Evolutionary conservation across 225 moss, liverwort and hornwort genomes (phyloP).

Genomic region (Climacium dendroides): DNA sequence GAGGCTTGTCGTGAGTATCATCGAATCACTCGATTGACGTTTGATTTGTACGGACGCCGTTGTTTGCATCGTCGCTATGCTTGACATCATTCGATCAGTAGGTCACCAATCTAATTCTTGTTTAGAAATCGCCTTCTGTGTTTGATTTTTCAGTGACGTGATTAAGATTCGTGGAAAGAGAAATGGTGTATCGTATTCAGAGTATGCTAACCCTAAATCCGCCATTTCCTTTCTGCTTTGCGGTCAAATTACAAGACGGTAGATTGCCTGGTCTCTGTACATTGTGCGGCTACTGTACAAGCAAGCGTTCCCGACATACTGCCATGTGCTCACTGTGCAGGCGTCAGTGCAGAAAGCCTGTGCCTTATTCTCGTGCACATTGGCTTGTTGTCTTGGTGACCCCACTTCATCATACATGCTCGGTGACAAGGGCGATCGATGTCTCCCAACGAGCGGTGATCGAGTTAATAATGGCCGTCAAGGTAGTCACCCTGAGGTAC

Average conservation of each 20-base stretch:
- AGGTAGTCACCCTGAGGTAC: slow-evolving; percentile 7
- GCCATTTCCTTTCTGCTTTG: background rate
- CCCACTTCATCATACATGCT: slow-evolving; percentile 12
- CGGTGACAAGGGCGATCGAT: background rate
- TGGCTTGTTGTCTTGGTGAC: background rate
- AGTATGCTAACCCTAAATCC: background rate
- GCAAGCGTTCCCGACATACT: background rate
- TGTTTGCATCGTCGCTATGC: background rate
- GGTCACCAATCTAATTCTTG: background rate
- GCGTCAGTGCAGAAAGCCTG: slow-evolving; percentile 29
- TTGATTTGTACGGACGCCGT: background rate
- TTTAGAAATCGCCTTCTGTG: background rate
- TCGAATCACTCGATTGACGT: background rate
- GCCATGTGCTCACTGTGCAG: slow-evolving; percentile 5
- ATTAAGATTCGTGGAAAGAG: background rate
- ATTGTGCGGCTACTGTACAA: slow-evolving; percentile 4
- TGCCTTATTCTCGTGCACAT: slow-evolving; percentile 6
- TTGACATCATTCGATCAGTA: background rate
- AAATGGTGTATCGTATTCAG: background rate
- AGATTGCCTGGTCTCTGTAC: background rate
- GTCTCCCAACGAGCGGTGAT: background rate
- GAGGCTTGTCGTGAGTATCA: background rate
- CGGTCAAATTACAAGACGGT: background rate
- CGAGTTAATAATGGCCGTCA: background rate
- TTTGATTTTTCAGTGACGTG: background rate